Evolutionary conservation across 2,329 filamentous ascomycete species (phyloP).

Genomic region (Trichoderma sp.): DNA sequence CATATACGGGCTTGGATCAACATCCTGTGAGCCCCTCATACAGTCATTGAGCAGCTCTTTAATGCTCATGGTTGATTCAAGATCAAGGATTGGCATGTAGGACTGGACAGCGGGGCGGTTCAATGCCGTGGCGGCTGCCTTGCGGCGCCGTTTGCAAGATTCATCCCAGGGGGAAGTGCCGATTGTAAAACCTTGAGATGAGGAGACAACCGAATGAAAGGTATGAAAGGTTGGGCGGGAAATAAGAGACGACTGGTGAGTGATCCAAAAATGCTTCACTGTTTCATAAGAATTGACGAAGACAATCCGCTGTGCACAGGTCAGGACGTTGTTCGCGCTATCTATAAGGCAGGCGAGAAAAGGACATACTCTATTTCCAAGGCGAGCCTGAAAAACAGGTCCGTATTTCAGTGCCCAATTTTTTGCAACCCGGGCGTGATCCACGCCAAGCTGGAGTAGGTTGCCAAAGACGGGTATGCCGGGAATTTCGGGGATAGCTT

Average conservation of each 20-base stretch:
- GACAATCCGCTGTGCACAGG: constrained; percentile 56
- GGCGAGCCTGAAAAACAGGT: constrained; percentile 61
- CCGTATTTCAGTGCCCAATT: constrained; percentile 60
- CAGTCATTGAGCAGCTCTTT: constrained; percentile 67
- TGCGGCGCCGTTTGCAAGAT: constrained; percentile 71
- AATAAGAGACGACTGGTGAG: constrained; percentile 72
- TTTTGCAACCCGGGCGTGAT: constrained; percentile 53
- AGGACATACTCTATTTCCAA: constrained; percentile 60
- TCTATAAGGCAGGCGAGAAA: not conserved
- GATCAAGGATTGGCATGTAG: constrained; percentile 79
- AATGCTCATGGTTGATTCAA: constrained; percentile 69
- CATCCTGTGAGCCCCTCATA: constrained; percentile 56
- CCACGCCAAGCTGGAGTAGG: constrained; percentile 55
- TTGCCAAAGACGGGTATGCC: constrained; percentile 63
- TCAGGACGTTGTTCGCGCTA: not conserved
- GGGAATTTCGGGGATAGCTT: constrained; percentile 58
- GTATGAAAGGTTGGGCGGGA: constrained; percentile 76
- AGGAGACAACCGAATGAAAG: constrained; percentile 75
- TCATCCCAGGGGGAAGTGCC: constrained; percentile 83
- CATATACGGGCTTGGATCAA: constrained; percentile 71
- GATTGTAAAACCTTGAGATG: constrained; percentile 75
- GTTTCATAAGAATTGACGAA: constrained; percentile 77
- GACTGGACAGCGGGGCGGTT: constrained; percentile 73
- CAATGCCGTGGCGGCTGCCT: constrained; percentile 74
- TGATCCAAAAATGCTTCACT: constrained; percentile 72